A percentile compares a stretch with the other conserved stretches of the same genome.
phyloP scores from a whole-genome alignment of 208 protist genomes.

The Acanthamoeba castellanii region DNA sequence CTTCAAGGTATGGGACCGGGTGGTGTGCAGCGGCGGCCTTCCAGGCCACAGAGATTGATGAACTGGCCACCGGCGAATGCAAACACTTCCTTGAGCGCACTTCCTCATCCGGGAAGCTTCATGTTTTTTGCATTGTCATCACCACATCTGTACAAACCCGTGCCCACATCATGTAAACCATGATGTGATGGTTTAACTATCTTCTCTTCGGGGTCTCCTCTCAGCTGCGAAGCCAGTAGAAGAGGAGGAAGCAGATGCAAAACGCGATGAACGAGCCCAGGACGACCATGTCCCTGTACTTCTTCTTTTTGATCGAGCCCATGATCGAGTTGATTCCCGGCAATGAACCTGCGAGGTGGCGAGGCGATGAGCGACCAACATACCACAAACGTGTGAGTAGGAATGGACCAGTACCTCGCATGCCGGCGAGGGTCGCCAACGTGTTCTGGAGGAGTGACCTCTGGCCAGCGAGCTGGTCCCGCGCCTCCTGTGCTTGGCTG shows the following conservation, averaged over 20 bases:
- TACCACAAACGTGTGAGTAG: background rate
- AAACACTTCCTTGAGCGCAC: no score
- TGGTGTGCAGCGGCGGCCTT: no score
- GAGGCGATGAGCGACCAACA: background rate
- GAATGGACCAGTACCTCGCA: constrained; percentile 17
- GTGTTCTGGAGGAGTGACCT: constrained; percentile 22
- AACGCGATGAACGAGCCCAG: constrained; percentile 62
- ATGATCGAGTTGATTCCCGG: constrained; percentile 53
- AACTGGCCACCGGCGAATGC: no score
- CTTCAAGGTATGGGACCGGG: background rate
- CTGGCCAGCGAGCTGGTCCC: constrained; percentile 22
- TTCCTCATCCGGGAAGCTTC: no score
- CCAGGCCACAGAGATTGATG: no score
- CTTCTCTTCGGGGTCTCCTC: background rate
- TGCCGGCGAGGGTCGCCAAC: background rate
- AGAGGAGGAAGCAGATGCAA: constrained; percentile 68
- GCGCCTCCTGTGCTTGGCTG: constrained; percentile 58
- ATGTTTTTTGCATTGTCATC: no score
- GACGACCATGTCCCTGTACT: constrained; percentile 59
- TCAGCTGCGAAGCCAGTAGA: constrained; percentile 70
- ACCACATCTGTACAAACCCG: no score
- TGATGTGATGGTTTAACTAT: no score
- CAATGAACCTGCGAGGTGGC: background rate
- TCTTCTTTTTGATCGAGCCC: constrained; percentile 69
- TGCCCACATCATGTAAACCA: no score